These are phyloP conservation scores for Mortierella sp. DNA, from an alignment of 371 early-diverging fungal species.

Conservation along the genomic window DNA sequence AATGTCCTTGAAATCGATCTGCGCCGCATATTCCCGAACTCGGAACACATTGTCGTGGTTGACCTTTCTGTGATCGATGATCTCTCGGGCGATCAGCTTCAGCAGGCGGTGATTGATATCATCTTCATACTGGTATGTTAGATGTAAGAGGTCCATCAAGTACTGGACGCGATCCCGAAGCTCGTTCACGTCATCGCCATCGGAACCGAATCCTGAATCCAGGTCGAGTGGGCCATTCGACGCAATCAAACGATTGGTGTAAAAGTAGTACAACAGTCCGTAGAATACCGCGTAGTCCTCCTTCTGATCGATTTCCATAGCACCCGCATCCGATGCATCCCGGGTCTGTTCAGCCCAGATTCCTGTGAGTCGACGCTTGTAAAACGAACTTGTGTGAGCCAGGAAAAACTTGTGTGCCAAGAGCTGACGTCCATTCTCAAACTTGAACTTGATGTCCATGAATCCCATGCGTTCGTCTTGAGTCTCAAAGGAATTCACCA, in stretches of 20 bases:
- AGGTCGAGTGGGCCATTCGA: too few species aligned
- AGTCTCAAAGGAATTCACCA: slow-evolving; percentile 16
- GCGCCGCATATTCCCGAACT: too few species aligned
- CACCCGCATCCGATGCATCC: slow-evolving; percentile 3
- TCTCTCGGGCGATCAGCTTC: too few species aligned
- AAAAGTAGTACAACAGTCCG: slow-evolving; percentile 33
- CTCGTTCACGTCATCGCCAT: too few species aligned
- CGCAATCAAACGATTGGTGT: slow-evolving; percentile 1
- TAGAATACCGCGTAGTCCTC: slow-evolving; percentile 17
- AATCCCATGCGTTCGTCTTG: slow-evolving; percentile 31
- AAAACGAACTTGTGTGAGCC: slow-evolving; percentile 13
- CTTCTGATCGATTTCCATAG: not conserved
- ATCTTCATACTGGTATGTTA: too few species aligned
- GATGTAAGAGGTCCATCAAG: too few species aligned
- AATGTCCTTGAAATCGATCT: too few species aligned
- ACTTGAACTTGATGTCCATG: slow-evolving; percentile 34
- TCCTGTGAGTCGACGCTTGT: slow-evolving; percentile 9
- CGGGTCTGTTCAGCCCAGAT: slow-evolving; percentile 15
- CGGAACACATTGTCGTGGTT: too few species aligned
- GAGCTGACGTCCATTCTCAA: slow-evolving; percentile 6
- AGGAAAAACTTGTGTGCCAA: slow-evolving; percentile 35
- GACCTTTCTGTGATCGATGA: too few species aligned
- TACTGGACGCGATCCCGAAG: too few species aligned
- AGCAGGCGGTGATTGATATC: too few species aligned
- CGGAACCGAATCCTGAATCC: too few species aligned